Conservation (phyloP, 352 stramenopile genomes). For the Phytophthora tentaculata region DNA sequence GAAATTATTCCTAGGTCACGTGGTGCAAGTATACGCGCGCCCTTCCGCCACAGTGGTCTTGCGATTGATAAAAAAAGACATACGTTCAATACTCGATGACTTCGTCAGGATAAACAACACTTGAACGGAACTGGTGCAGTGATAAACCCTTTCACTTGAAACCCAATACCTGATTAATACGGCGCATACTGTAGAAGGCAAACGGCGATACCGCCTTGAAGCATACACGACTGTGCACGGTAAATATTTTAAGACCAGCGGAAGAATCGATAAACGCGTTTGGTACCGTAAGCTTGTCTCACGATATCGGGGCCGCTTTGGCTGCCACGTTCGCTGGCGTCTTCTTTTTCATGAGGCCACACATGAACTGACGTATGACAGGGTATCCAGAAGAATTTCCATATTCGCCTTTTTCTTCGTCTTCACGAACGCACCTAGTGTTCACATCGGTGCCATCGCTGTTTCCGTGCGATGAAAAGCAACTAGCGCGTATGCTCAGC, state of each 20-base stretch:
- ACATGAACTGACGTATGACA: slow-evolving; percentile 12
- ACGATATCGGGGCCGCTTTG: too few relatives aligned
- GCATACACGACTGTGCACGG: neutral
- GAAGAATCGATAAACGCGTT: slow-evolving; percentile 7
- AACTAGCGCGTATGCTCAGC: slow-evolving; percentile 9
- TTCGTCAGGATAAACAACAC: neutral
- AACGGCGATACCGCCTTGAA: slow-evolving; percentile 16
- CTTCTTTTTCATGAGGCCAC: slow-evolving; percentile 11
- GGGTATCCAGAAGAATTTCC: slow-evolving; percentile 6
- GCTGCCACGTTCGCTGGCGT: neutral
- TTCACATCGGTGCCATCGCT: too few relatives aligned
- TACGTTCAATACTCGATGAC: slow-evolving; percentile 10
- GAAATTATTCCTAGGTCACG: neutral
- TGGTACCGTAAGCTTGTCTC: slow-evolving; percentile 7
- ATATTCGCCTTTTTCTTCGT: slow-evolving; percentile 4
- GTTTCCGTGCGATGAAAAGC: too few relatives aligned
- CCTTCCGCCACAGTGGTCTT: slow-evolving; percentile 9
- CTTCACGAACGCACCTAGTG: slow-evolving; percentile 2
- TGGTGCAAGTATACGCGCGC: slow-evolving; percentile 7
- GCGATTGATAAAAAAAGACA: slow-evolving; percentile 3
- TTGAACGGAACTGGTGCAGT: neutral
- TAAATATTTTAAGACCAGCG: neutral
- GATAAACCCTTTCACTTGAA: slow-evolving; percentile 18
- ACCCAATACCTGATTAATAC: slow-evolving; percentile 20
- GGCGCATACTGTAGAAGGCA: slow-evolving; percentile 22